Conservation (phyloP, 352 stramenopile genomes). For the Phytopythium sindhum region DNA sequence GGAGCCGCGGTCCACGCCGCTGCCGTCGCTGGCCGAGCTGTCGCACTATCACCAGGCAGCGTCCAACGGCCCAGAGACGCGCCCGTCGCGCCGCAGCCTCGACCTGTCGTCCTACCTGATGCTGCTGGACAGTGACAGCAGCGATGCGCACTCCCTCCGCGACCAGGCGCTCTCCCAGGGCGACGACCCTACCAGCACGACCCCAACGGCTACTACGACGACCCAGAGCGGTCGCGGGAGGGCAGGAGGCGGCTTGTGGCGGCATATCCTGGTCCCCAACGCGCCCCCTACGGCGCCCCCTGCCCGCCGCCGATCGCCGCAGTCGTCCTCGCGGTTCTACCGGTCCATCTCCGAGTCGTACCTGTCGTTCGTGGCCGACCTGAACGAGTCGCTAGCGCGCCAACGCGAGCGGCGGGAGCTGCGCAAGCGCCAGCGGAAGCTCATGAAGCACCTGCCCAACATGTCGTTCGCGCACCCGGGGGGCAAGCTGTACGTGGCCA, state of each 20-base stretch:
- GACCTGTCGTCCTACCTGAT: not conserved
- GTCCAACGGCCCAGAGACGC: not conserved
- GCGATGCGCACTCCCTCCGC: not conserved
- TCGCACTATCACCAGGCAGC: not conserved
- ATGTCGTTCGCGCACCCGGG: slow-evolving; percentile 62
- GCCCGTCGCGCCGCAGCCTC: not conserved
- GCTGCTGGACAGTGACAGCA: slow-evolving; percentile 3
- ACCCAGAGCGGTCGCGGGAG: not conserved
- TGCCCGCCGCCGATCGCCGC: slow-evolving; percentile 14
- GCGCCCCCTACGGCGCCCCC: slow-evolving; percentile 4
- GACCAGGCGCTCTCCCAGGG: slow-evolving; percentile 10
- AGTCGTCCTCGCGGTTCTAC: slow-evolving; percentile 37
- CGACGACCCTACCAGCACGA: slow-evolving; percentile 10
- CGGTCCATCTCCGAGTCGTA: slow-evolving; percentile 44
- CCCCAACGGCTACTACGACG: not conserved
- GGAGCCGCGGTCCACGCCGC: slow-evolving; percentile 2
- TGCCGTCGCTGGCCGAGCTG: slow-evolving; percentile 4
- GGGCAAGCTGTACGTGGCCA: slow-evolving; percentile 63
- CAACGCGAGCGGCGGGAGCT: slow-evolving; percentile 49
- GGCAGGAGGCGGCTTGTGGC: not conserved
- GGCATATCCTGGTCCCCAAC: not conserved
- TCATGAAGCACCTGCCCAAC: slow-evolving; percentile 72
- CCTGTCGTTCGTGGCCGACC: slow-evolving; percentile 34
- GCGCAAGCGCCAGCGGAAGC: slow-evolving; percentile 37
- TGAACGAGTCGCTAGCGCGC: slow-evolving; percentile 36